Evolutionary conservation across 2,329 filamentous ascomycete genomes (phyloP).

Genomic region (Drechslerella dactyloides): DNA sequence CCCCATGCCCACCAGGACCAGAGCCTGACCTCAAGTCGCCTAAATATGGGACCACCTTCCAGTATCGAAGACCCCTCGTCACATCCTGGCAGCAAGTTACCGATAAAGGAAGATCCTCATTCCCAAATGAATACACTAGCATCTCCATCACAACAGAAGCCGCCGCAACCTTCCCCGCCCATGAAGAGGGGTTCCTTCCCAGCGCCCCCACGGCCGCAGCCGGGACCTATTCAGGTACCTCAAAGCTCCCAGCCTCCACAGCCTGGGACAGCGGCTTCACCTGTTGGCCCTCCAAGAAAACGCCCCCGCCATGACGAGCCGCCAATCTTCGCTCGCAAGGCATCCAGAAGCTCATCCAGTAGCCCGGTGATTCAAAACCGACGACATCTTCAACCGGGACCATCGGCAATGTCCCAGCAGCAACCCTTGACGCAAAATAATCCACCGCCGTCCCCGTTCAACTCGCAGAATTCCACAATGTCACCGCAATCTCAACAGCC

Average conservation of each 20-base stretch:
- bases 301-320: conserved; percentile 63
- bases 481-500: conserved; percentile 33
- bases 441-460: conserved; percentile 24
- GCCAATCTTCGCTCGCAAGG: conserved; percentile 63
- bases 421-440: conserved; percentile 55
- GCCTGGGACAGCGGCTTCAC: conserved; percentile 44
- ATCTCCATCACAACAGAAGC: conserved; percentile 25
- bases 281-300: conserved; percentile 60
- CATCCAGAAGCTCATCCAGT: conserved; percentile 59
- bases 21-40: conserved; percentile 35
- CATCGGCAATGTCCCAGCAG: conserved; percentile 54
- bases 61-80: conserved; percentile 28
- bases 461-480: conserved; percentile 44
- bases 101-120: conserved; percentile 41
- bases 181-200: conserved; percentile 41
- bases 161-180: conserved; percentile 36
- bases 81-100: conserved; percentile 19
- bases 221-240: conserved; percentile 38
- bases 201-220: conserved; percentile 37
- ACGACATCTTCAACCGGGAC: conserved; percentile 52
- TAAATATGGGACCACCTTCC: conserved; percentile 50
- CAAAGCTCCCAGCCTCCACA: conserved; percentile 50
- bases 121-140: conserved; percentile 31
- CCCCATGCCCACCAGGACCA: conserved; percentile 33
- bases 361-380: conserved; percentile 59